phyloP scores from a whole-genome alignment of 352 stramenopile genomes.

The Phytophthora syringae region DNA sequence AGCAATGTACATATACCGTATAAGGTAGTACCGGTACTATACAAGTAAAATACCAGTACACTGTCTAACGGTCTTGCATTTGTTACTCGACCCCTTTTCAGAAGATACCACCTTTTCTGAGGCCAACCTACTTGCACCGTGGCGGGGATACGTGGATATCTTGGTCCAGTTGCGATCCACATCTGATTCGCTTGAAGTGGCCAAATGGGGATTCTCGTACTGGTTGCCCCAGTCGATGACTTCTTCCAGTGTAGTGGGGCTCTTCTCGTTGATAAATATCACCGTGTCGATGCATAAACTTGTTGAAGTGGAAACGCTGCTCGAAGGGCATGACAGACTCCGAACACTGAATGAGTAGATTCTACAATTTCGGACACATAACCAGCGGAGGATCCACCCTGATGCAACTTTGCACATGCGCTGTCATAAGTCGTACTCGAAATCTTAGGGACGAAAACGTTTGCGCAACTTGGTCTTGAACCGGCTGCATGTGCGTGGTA shows the following conservation, averaged over 20 bases:
- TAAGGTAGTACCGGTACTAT: too few relatives aligned
- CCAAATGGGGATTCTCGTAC: not conserved
- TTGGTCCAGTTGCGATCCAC: not conserved
- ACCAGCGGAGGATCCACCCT: too few relatives aligned
- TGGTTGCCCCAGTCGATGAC: not conserved
- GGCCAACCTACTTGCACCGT: not conserved
- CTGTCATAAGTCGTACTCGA: too few relatives aligned
- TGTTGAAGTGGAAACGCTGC: not conserved
- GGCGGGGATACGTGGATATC: not conserved
- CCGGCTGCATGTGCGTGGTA: not conserved
- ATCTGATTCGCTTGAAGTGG: not conserved
- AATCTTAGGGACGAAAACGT: too few relatives aligned
- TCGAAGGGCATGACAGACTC: not conserved
- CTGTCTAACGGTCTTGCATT: not conserved
- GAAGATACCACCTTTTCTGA: not conserved
- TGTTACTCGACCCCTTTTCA: not conserved
- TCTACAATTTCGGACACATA: too few relatives aligned
- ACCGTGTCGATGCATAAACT: not conserved
- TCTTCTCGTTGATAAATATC: too few relatives aligned
- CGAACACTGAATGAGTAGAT: too few relatives aligned
- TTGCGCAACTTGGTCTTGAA: not conserved
- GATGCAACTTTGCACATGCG: too few relatives aligned
- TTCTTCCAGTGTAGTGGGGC: not conserved
- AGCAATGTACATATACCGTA: too few relatives aligned
- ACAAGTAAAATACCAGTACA: too few relatives aligned